phyloP scores from a whole-genome alignment of 331 rosid genomes.

The Malus hybrid region DNA sequence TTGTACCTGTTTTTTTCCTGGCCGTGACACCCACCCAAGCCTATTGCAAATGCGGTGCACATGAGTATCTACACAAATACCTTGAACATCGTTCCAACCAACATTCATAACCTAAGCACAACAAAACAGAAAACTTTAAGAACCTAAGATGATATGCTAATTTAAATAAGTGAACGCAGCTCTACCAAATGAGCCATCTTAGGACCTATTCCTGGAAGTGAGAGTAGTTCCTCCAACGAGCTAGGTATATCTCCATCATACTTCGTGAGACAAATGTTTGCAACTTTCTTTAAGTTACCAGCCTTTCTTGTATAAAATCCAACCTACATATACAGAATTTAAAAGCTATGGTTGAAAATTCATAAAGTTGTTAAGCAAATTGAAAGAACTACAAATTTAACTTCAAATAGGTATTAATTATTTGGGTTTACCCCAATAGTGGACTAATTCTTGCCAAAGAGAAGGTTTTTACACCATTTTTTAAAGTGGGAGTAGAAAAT shows the following conservation, averaged over 20 bases:
- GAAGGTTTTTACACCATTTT: not conserved
- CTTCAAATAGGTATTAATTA: not conserved
- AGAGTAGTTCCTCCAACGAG: slow-evolving; percentile 65
- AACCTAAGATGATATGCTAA: slow-evolving; percentile 11
- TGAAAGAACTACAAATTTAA: not conserved
- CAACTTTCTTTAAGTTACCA: slow-evolving; percentile 74
- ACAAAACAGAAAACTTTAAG: slow-evolving; percentile 11
- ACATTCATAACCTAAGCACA: slow-evolving; percentile 71
- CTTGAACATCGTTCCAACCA: slow-evolving; percentile 87
- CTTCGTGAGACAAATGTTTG: slow-evolving; percentile 67
- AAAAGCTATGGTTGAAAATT: not conserved
- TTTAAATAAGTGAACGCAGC: slow-evolving; percentile 7
- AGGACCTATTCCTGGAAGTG: slow-evolving; percentile 90
- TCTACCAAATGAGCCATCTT: slow-evolving; percentile 94
- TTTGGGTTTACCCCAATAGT: not conserved
- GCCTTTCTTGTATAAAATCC: slow-evolving; percentile 91
- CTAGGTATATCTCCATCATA: slow-evolving; percentile 77
- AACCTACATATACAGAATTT: slow-evolving; percentile 33
- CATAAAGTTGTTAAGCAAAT: not conserved
- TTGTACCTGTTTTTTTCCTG: slow-evolving; percentile 70
- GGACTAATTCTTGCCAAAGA: not conserved
- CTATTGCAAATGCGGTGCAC: slow-evolving; percentile 93
- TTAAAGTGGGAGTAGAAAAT: not conserved
- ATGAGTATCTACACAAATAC: slow-evolving; percentile 91
- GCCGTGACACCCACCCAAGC: slow-evolving; percentile 74